A percentile compares a stretch with the other conserved stretches of the same genome.
phyloP scores from a whole-genome alignment of 2,329 filamentous ascomycete genomes.

The Aspergillus candidus region DNA sequence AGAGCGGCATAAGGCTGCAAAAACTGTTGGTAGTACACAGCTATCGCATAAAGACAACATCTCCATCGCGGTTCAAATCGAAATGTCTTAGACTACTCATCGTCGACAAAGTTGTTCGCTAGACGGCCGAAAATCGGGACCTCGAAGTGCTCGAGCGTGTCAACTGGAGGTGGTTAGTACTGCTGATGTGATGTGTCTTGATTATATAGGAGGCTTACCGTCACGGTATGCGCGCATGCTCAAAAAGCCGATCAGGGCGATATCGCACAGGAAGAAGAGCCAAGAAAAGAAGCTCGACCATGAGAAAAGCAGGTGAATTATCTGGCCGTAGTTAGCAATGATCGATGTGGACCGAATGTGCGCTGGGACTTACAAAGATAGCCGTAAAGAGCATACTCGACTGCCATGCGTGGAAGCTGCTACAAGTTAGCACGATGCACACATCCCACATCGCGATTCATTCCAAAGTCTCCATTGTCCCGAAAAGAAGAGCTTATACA shows the following conservation, averaged over 20 bases:
- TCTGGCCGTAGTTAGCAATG: constrained; percentile 42
- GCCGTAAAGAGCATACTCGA: constrained; percentile 74
- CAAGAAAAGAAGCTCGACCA: constrained; percentile 82
- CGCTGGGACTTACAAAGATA: constrained; percentile 44
- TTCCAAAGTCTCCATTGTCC: neutral
- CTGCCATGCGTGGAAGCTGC: constrained; percentile 94
- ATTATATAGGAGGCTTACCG: constrained; percentile 46
- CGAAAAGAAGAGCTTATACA: constrained; percentile 10
- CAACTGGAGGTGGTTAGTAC: constrained; percentile 39
- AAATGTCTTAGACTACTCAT: constrained; percentile 52
- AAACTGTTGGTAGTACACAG: too few species aligned
- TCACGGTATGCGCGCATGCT: constrained; percentile 77
- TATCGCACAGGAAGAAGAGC: constrained; percentile 70
- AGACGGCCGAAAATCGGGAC: constrained; percentile 79
- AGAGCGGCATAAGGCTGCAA: too few species aligned
- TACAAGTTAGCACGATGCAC: constrained; percentile 3
- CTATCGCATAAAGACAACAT: too few species aligned
- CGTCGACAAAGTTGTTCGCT: constrained; percentile 84
- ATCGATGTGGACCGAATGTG: neutral
- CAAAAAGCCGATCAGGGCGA: constrained; percentile 70
- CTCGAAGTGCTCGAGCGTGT: constrained; percentile 66
- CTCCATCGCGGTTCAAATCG: too few species aligned
- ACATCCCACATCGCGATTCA: neutral
- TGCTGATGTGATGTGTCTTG: neutral
- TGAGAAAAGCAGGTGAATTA: constrained; percentile 78